These are phyloP conservation scores for Talaromyces sp. DNA, from an alignment of 2,329 filamentous ascomycete species.

Conservation along the genomic window DNA sequence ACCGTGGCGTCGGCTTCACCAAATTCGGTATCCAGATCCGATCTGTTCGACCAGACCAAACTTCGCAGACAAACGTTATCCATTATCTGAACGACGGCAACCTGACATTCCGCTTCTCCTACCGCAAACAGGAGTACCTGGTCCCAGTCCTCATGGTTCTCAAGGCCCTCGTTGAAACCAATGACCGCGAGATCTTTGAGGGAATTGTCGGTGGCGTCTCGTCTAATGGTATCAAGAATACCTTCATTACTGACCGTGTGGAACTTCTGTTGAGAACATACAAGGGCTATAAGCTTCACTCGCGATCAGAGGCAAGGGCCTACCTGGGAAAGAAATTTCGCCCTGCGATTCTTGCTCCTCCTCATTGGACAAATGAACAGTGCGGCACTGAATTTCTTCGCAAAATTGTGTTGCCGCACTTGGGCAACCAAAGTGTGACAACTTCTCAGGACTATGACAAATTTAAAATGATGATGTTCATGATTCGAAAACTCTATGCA, in stretches of 20 bases:
- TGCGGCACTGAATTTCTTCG: slow-evolving; percentile 87
- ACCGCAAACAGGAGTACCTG: slow-evolving; percentile 96
- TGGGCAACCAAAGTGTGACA: slow-evolving; percentile 80
- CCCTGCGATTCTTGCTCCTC: slow-evolving; percentile 76
- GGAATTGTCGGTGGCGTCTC: slow-evolving; percentile 75
- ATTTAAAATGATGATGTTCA: slow-evolving; percentile 89
- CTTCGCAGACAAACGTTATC: slow-evolving; percentile 92
- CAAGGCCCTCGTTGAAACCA: slow-evolving; percentile 92
- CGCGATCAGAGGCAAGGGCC: slow-evolving; percentile 72
- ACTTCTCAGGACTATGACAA: slow-evolving; percentile 84
- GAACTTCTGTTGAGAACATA: slow-evolving; percentile 90
- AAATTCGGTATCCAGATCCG: slow-evolving; percentile 86
- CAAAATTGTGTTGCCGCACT: slow-evolving; percentile 84
- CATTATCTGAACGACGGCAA: slow-evolving; percentile 96
- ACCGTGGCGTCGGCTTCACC: slow-evolving; percentile 82
- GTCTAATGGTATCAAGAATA: slow-evolving; percentile 76
- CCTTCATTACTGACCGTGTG: slow-evolving; percentile 90
- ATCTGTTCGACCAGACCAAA: slow-evolving; percentile 93
- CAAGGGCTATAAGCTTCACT: slow-evolving; percentile 83
- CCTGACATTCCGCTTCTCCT: slow-evolving; percentile 94
- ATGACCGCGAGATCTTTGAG: slow-evolving; percentile 93
- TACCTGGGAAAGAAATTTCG: slow-evolving; percentile 91
- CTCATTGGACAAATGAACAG: slow-evolving; percentile 81
- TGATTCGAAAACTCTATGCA: slow-evolving; percentile 92
- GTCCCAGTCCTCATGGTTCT: slow-evolving; percentile 94